These are phyloP conservation scores for Herpotrichia juniperi DNA, from an alignment of 2,329 filamentous ascomycete species.

Conservation along the genomic window DNA sequence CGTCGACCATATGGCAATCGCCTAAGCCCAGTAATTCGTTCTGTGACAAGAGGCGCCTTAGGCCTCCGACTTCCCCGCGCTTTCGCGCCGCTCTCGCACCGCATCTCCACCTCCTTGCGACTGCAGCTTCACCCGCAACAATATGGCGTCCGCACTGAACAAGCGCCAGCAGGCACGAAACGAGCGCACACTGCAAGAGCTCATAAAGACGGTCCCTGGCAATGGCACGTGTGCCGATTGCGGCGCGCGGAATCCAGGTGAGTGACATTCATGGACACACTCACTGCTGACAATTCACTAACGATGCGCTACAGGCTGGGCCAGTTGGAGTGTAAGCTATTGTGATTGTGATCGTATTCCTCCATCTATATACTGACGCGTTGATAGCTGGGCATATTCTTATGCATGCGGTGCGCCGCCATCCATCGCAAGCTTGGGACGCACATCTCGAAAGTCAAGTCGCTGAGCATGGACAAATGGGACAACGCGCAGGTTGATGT, in stretches of 20 bases:
- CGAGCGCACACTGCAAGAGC: constrained; percentile 87
- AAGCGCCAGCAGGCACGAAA: constrained; percentile 99
- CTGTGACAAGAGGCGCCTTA: constrained; percentile 10
- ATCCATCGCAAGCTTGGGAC: constrained; percentile 96
- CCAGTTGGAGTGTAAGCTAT: constrained; percentile 89
- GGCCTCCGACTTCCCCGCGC: constrained; percentile 21
- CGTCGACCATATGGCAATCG: constrained; percentile 8
- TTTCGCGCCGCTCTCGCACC: constrained; percentile 14
- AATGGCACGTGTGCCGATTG: constrained; percentile 97
- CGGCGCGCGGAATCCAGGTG: constrained; percentile 88
- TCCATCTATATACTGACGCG: constrained; percentile 17
- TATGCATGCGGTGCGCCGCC: constrained; percentile 96
- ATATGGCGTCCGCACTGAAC: constrained; percentile 77
- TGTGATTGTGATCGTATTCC: neutral
- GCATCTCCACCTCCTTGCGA: constrained; percentile 9
- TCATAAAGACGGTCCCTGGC: constrained; percentile 81
- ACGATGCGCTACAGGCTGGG: constrained; percentile 71
- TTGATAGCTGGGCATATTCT: constrained; percentile 83
- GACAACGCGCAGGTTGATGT: constrained; percentile 95
- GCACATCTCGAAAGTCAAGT: constrained; percentile 98
- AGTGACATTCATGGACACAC: constrained; percentile 34
- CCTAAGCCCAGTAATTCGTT: constrained; percentile 4
- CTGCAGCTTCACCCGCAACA: constrained; percentile 22
- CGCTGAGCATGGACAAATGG: constrained; percentile 98
- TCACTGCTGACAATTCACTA: constrained; percentile 23